A percentile compares a stretch with the other conserved stretches of the same genome.
These are phyloP conservation scores for Miamiensis avidus DNA, from an alignment of 169 alveolate genomes.

Conservation along the genomic window DNA sequence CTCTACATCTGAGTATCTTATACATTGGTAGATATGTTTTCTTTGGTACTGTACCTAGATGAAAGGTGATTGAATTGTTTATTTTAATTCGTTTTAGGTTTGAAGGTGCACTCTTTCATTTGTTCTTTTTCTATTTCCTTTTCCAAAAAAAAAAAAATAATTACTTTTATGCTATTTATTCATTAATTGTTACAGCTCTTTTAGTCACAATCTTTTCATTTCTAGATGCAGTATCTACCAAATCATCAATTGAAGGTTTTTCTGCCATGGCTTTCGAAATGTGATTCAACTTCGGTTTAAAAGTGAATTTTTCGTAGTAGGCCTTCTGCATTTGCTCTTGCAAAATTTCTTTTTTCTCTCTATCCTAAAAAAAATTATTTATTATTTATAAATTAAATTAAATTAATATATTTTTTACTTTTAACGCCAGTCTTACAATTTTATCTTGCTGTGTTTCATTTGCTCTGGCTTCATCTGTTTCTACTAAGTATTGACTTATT, in stretches of 20 bases:
- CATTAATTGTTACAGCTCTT: neutral
- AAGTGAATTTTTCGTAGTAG: slow-evolving; percentile 35
- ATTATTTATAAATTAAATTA: neutral
- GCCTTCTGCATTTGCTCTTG: slow-evolving; percentile 37
- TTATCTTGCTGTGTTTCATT: slow-evolving; percentile 33
- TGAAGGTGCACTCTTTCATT: slow-evolving; percentile 25
- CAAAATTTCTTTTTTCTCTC: slow-evolving; percentile 30
- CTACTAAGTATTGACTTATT: slow-evolving; percentile 25
- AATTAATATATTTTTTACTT: neutral
- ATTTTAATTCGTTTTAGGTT: slow-evolving; percentile 29
- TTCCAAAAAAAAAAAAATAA: neutral
- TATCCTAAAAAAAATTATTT: neutral
- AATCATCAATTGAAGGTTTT: slow-evolving; percentile 25
- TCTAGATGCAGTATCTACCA: slow-evolving; percentile 28
- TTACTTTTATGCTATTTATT: neutral
- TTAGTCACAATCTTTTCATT: slow-evolving; percentile 20
- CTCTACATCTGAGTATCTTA: slow-evolving; percentile 25
- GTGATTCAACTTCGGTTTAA: slow-evolving; percentile 32
- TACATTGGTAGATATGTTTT: slow-evolving; percentile 3
- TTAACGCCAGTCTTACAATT: slow-evolving; percentile 24
- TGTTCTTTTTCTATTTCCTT: slow-evolving; percentile 30
- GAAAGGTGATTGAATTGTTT: slow-evolving; percentile 26
- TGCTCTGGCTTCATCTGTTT: slow-evolving; percentile 44
- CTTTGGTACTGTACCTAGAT: slow-evolving; percentile 26
- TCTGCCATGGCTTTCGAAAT: slow-evolving; percentile 24